Evolutionary conservation across 1,139 yeast species (phyloP), one percentile per base, ranked within the genome.

Genomic region (Saccharomycopsis hybrid): DNA sequence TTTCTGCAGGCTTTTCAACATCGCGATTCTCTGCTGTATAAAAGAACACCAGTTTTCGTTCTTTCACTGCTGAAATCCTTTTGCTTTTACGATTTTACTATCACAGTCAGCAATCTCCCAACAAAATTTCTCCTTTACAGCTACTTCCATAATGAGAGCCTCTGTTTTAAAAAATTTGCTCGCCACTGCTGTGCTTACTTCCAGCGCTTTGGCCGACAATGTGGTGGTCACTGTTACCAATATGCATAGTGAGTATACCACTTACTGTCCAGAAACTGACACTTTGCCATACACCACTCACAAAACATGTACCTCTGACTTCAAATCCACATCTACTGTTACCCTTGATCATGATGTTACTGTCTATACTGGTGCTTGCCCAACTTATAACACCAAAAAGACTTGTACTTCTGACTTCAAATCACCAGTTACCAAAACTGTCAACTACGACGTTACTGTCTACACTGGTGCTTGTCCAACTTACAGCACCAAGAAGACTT

Each of bases 211-310:
- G 18, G 18, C 18, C 18, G 18, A 18, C 18, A 18, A 18, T 18
- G 18, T 18, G 18, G 18, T 18, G 18, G 18, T 18, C 18, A 18
- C 18, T 18, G 18, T 18, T 18, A 18, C 18, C 18, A 18, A 18
- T 18, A 18, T 18, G 18, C 18, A 18, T 18, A 18, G 18, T 30
- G 49, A 48, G 31, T 55, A 40, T 46, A 46, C 58, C 51, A 50
- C 57, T 41, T 53, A 48, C 54, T 53, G 55, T 40, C 55, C 55
- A 51, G 36, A 51, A 28, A 44, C 55, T 43, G 42, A 60, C 18
- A 36, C 39, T 8, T 8, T 8, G 39, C 18, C 39, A 11, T 43
- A 47, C 25, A 13, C 27, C 13, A 41, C 43, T 8, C 32, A 9
- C n/a, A 24, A 28, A n/a, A 27, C 43, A 5, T 27, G 43, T n/a